Evolutionary conservation across 2,329 filamentous ascomycete genomes (phyloP).

Genomic region (Teratosphaeria viscida): DNA sequence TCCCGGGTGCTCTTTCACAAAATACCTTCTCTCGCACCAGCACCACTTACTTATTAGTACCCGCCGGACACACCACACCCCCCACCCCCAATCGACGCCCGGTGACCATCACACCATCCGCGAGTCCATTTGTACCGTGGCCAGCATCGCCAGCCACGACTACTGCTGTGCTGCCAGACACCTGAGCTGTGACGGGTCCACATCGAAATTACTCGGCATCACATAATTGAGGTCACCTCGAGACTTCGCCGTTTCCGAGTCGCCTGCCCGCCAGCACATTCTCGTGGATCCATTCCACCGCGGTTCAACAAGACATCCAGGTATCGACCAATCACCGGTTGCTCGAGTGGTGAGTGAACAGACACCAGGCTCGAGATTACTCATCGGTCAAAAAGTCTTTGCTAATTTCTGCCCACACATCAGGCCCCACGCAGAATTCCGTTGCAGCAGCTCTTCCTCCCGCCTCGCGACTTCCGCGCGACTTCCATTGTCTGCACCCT

Average conservation of each 20-base stretch:
- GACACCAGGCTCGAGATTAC: neutral
- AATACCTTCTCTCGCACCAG: neutral
- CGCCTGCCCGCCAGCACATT: neutral
- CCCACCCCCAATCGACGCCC: neutral
- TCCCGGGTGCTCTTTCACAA: neutral
- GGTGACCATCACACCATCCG: neutral
- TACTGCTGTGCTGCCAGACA: neutral
- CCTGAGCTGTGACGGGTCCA: neutral
- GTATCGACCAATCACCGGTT: neutral
- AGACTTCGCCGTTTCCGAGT: neutral
- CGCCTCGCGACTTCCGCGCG: neutral
- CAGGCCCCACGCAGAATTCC: neutral
- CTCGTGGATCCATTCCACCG: neutral
- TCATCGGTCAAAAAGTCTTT: neutral
- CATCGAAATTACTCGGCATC: neutral
- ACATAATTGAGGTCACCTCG: neutral
- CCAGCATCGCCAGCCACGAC: neutral
- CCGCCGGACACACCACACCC: neutral
- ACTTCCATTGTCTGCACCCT: neutral
- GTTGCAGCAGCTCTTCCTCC: neutral
- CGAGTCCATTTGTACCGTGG: neutral
- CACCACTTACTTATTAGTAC: too few species aligned
- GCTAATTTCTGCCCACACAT: neutral
- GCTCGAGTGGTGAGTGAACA: neutral
- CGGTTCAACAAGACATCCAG: neutral